Evolutionary conservation across 768 basidiomycete species (phyloP), one percentile per base, ranked within the genome.

Genomic region (Xerocomellus amylosporus): DNA sequence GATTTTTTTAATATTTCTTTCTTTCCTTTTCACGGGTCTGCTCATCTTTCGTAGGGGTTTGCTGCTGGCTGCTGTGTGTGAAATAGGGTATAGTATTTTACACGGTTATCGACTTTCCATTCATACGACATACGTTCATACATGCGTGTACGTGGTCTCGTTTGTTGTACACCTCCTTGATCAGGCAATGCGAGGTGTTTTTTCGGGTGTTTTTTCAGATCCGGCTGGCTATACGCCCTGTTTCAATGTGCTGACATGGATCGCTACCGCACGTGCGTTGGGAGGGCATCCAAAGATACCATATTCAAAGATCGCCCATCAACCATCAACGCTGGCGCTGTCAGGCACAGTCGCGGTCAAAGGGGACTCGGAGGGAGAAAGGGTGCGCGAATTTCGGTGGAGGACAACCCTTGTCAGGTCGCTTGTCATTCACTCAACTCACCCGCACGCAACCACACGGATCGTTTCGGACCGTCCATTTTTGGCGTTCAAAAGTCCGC

Each of bases 31-130:
- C 28, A 43, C 38, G 22, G 22, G 41, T 5, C 12, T 28, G 12
- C 14, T 55, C 17, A 34, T 57, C 19, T 47, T 51, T 48, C 13
- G 5, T 53, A 51, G 57, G 63, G 58, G 53, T 53, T 55, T 52
- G n/a, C 17, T 14, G 26, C n/a, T 54, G 22, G 44, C 33, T 24
- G 20, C 38, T 46, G 26, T 64, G 43, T 53, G 48, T 38, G 59
- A 46, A 19, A 58, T 62, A 58, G 63, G 62, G 56, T 55, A 42
- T 47, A 19, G 39, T 46, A 31, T 46, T 62, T 53, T 49, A 48
- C 49, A 39, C n/a, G 43, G 54, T 59, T 42, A 24, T 53, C 43
- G 24, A 5, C 55, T n/a, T 39, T 33, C 14, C 47, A 51, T 54
- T 22, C 40, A 40, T 59, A 54, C 43, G 41, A 20, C 30, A 56